Conservation (phyloP, 1,139 yeast species). For the Magnusiomyces paraingens region DNA sequence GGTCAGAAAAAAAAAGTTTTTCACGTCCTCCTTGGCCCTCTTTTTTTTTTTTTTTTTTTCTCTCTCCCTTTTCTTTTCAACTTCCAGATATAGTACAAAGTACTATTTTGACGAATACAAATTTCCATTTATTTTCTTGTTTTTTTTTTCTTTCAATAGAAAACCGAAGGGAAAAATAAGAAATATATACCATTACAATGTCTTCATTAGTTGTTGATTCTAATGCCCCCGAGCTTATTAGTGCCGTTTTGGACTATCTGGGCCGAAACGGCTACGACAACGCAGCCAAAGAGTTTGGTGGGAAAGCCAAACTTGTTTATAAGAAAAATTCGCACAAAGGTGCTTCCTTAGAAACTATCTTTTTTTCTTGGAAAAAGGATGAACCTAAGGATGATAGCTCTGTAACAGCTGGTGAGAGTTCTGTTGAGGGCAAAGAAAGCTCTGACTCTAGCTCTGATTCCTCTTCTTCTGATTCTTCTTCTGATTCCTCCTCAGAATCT, state of each 20-base stretch:
- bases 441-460: slow-evolving; percentile 11
- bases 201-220: not conserved
- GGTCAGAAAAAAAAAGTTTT: too few species aligned
- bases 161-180: too few species aligned
- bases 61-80: too few species aligned
- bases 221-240: slow-evolving; percentile 13
- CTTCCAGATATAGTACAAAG: too few species aligned
- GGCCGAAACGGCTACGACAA: slow-evolving; percentile 18
- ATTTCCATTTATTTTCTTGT: not conserved
- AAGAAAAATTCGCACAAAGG: not conserved
- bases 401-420: slow-evolving; percentile 13
- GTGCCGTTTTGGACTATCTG: slow-evolving; percentile 18
- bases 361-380: slow-evolving; percentile 1
- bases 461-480: slow-evolving; percentile 20
- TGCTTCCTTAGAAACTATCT: not conserved
- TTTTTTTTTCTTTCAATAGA: not conserved
- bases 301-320: slow-evolving; percentile 15
- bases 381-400: slow-evolving; percentile 12
- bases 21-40: too few species aligned
- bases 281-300: slow-evolving; percentile 20
- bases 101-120: too few species aligned
- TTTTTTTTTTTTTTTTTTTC: too few species aligned
- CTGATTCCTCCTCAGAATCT: slow-evolving; percentile 13
- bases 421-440: slow-evolving; percentile 18
- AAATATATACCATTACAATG: not conserved